phyloP scores from a whole-genome alignment of 495 filamentous ascomycete species.

The Melanomma pulvis-pyrius region DNA sequence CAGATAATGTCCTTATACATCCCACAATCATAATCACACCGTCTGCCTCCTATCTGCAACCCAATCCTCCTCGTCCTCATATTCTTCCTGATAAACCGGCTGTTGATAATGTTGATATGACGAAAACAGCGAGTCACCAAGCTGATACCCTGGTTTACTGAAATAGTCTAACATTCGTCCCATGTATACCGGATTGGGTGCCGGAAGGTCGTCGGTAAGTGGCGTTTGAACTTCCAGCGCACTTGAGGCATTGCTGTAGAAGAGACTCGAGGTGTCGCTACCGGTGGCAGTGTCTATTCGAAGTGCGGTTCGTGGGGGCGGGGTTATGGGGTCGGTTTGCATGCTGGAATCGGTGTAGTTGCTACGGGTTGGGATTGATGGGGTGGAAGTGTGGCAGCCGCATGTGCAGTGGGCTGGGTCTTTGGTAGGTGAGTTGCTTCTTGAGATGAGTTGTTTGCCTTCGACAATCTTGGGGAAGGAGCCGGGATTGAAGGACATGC shows the following conservation, averaged over 20 bases:
- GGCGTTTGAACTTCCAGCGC: constrained; percentile 7
- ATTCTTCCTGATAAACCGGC: constrained; percentile 2
- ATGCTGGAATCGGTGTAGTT: constrained; percentile 27
- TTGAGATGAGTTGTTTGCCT: constrained; percentile 5
- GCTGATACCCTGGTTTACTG: constrained; percentile 28
- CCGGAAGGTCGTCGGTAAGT: not conserved
- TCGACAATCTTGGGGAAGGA: constrained; percentile 20
- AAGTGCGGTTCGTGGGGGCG: constrained; percentile 10
- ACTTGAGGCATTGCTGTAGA: constrained; percentile 6
- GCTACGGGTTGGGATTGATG: not conserved
- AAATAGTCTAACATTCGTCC: constrained; percentile 36
- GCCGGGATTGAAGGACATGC: constrained; percentile 24
- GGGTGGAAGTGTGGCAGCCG: not conserved
- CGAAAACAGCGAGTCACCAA: constrained; percentile 27
- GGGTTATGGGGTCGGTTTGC: constrained; percentile 23
- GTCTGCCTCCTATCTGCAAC: constrained; percentile 7
- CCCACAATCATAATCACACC: constrained; percentile 6
- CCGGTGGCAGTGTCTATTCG: not conserved
- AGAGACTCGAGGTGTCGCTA: constrained; percentile 4
- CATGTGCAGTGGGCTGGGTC: constrained; percentile 13
- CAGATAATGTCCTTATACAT: no score
- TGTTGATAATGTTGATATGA: constrained; percentile 5
- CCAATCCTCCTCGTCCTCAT: constrained; percentile 4
- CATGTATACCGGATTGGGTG: constrained; percentile 29
- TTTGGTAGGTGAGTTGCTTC: not conserved